phyloP scores from a whole-genome alignment of 73 alveolate species.

The Symbiodinium natans region DNA sequence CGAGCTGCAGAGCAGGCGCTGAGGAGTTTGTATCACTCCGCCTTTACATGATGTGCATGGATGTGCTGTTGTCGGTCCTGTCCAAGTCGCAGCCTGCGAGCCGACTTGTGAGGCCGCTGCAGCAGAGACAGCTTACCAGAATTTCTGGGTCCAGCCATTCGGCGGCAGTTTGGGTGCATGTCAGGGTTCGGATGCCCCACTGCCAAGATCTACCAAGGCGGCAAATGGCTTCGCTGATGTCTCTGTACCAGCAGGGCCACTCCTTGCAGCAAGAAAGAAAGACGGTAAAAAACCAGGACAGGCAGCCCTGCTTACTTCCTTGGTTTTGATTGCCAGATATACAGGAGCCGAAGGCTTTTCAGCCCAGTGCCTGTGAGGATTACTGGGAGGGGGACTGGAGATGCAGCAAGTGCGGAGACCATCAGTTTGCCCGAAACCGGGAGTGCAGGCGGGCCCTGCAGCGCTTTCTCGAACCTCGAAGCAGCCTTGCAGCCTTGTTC shows the following conservation, averaged over 20 bases:
- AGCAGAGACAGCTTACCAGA: slow-evolving; percentile 93
- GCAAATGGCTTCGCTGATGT: slow-evolving; percentile 93
- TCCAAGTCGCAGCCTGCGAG: no score
- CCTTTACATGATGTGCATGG: no score
- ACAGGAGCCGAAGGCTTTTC: not conserved
- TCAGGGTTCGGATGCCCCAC: not conserved
- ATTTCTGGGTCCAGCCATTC: slow-evolving; percentile 84
- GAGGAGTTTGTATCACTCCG: not conserved
- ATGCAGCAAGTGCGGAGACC: slow-evolving; percentile 76
- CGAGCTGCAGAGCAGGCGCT: slow-evolving; percentile 8
- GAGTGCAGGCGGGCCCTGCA: slow-evolving; percentile 42
- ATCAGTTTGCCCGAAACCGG: slow-evolving; percentile 92
- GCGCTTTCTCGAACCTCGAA: no score
- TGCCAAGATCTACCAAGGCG: slow-evolving; percentile 3
- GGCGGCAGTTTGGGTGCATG: not conserved
- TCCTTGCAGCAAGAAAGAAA: slow-evolving; percentile 70
- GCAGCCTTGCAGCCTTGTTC: no score
- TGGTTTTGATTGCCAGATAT: not conserved
- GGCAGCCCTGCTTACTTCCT: not conserved
- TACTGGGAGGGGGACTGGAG: slow-evolving; percentile 92
- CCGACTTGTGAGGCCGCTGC: slow-evolving; percentile 74
- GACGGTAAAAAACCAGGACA: not conserved
- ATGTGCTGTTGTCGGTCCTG: no score
- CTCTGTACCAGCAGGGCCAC: slow-evolving; percentile 91
- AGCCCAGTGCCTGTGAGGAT: slow-evolving; percentile 17